Evolutionary conservation across 192 early-diverging fungal genomes (phyloP).

Genomic region (Coemansia sp.): DNA sequence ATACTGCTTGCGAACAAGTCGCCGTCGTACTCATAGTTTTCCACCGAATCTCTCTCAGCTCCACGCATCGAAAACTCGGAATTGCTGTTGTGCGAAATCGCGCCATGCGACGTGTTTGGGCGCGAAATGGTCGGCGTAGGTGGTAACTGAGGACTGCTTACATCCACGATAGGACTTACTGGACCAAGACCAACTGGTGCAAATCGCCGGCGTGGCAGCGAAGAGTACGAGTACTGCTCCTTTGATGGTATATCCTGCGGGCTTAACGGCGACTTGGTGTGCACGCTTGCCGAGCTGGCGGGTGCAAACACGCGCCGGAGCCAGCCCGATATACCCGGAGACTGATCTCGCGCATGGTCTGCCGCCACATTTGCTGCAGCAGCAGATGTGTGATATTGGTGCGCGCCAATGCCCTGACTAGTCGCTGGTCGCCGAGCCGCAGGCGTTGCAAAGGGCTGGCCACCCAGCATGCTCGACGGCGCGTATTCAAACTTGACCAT

Average conservation of each 20-base stretch:
- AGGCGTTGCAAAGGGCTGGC: background rate
- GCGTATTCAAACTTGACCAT: constrained; percentile 54
- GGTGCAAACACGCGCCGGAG: constrained; percentile 50
- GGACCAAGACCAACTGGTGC: constrained; percentile 17
- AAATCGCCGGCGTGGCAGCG: constrained; percentile 27
- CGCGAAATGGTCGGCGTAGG: constrained; percentile 17
- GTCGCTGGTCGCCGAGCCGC: background rate
- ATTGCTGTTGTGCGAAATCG: constrained; percentile 19
- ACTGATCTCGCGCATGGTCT: constrained; percentile 18
- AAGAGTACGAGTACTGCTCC: constrained; percentile 52
- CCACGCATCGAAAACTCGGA: constrained; percentile 9
- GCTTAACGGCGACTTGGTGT: constrained; percentile 30
- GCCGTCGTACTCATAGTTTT: background rate
- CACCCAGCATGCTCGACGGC: constrained; percentile 16
- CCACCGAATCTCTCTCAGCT: background rate
- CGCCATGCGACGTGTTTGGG: constrained; percentile 33
- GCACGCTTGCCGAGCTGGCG: constrained; percentile 1
- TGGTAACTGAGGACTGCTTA: background rate
- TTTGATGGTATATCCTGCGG: constrained; percentile 40
- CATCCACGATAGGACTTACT: constrained; percentile 3
- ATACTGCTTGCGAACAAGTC: background rate
- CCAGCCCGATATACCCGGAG: constrained; percentile 44
- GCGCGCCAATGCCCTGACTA: background rate
- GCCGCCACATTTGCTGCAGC: background rate
- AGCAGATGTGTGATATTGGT: background rate